These are phyloP conservation scores for Xylariaceae sp. DNA, from an alignment of 2,329 filamentous ascomycete species.

Conservation along the genomic window DNA sequence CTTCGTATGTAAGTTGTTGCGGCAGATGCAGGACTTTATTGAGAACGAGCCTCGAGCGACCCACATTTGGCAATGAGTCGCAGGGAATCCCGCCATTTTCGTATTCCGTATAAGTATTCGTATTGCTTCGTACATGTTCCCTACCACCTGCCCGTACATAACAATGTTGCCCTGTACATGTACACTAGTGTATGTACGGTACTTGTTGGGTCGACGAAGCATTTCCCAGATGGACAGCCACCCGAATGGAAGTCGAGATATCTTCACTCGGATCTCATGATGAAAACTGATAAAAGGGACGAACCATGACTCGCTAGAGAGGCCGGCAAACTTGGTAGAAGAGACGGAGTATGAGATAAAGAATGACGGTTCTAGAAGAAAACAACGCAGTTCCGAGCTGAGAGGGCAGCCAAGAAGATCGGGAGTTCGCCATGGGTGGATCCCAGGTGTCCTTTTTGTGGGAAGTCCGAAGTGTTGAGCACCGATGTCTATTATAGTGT, in stretches of 20 bases:
- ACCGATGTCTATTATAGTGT: constrained; percentile 11
- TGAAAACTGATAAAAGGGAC: too few relatives aligned
- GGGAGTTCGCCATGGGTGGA: not conserved
- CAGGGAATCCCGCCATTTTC: not conserved
- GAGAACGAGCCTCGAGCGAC: not conserved
- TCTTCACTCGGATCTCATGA: too few relatives aligned
- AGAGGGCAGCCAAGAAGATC: not conserved
- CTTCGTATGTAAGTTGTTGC: too few relatives aligned
- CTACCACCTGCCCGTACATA: not conserved
- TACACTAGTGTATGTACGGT: not conserved
- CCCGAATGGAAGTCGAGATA: too few relatives aligned
- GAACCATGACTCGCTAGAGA: too few relatives aligned
- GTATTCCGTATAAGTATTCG: not conserved
- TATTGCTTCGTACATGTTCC: not conserved
- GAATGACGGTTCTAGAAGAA: not conserved
- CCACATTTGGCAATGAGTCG: not conserved
- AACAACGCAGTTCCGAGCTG: not conserved
- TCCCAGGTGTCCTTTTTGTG: constrained; percentile 16
- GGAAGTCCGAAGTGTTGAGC: constrained; percentile 29
- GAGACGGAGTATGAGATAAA: not conserved
- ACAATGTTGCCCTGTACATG: not conserved
- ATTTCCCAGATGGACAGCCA: too few relatives aligned
- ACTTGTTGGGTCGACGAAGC: not conserved
- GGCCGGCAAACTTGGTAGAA: too few relatives aligned
- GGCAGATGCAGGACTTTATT: too few relatives aligned